Conservation (phyloP, 805 yeast species). For the Starmerella sirachaensis region DNA sequence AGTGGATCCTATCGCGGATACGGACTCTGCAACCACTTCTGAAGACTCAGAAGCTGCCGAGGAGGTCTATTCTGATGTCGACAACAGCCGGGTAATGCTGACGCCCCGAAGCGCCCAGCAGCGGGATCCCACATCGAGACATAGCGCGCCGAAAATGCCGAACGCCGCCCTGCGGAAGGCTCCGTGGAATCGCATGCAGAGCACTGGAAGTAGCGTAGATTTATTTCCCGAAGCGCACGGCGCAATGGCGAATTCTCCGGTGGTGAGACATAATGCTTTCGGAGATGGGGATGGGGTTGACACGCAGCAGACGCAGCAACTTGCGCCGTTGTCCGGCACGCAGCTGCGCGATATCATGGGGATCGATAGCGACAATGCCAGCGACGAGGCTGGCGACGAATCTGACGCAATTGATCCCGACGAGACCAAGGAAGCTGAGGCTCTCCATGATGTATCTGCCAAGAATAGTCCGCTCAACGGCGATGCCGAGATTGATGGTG, state of each 20-base stretch:
- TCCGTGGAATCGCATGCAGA: neutral
- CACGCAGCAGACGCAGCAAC: conserved; percentile 10
- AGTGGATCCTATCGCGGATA: too few species aligned
- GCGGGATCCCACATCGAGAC: neutral
- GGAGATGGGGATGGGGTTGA: neutral
- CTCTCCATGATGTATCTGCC: neutral
- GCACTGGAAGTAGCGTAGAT: neutral
- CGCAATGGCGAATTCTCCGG: neutral
- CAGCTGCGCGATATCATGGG: conserved; percentile 9
- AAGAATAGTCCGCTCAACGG: neutral
- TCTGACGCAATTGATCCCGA: neutral
- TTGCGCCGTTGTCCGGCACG: conserved; percentile 9
- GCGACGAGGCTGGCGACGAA: neutral
- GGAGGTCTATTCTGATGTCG: conserved; percentile 12
- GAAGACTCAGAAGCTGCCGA: conserved; percentile 11
- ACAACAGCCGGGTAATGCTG: conserved; percentile 13
- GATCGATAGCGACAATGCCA: neutral
- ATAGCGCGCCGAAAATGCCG: conserved; percentile 10
- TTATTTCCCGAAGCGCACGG: neutral
- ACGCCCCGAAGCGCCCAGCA: conserved; percentile 4
- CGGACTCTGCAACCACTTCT: conserved; percentile 6
- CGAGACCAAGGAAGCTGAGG: neutral
- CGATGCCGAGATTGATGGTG: neutral
- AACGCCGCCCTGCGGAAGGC: neutral
- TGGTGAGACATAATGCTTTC: neutral